These are phyloP conservation scores for Venturia effusa DNA, from an alignment of 2,329 filamentous ascomycete genomes.

Conservation along the genomic window DNA sequence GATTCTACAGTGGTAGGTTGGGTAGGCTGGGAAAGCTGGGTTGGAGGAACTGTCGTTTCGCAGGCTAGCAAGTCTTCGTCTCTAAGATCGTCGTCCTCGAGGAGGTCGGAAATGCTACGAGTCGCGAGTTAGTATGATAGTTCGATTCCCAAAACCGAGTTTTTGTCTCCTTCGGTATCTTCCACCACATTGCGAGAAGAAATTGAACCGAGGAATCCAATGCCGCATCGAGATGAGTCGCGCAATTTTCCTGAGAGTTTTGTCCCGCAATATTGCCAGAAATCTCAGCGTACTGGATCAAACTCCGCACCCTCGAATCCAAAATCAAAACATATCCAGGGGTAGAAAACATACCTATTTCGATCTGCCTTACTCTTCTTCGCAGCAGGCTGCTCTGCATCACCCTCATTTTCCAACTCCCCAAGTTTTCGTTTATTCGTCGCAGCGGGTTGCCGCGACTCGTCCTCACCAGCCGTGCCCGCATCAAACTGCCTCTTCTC, in stretches of 20 bases:
- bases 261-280: neutral
- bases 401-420: slow-evolving; percentile 13
- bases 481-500: too few species aligned
- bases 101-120: neutral
- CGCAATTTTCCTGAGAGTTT: neutral
- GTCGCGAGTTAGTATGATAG: neutral
- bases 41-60: neutral
- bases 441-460: neutral
- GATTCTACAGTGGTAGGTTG: neutral
- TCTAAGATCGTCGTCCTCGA: slow-evolving; percentile 3
- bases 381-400: slow-evolving; percentile 8
- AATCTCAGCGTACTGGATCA: neutral
- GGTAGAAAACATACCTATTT: neutral
- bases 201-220: neutral
- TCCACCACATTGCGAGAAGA: neutral
- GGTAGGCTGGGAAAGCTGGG: neutral
- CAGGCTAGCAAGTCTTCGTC: slow-evolving; percentile 12
- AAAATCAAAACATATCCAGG: neutral
- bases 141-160: neutral
- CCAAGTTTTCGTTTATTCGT: slow-evolving; percentile 12
- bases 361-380: neutral
- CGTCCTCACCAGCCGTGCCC: too few species aligned
- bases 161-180: neutral
- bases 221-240: neutral
- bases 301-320: neutral